Conservation (phyloP, 495 filamentous ascomycete species). For the Pyronema domesticum region DNA sequence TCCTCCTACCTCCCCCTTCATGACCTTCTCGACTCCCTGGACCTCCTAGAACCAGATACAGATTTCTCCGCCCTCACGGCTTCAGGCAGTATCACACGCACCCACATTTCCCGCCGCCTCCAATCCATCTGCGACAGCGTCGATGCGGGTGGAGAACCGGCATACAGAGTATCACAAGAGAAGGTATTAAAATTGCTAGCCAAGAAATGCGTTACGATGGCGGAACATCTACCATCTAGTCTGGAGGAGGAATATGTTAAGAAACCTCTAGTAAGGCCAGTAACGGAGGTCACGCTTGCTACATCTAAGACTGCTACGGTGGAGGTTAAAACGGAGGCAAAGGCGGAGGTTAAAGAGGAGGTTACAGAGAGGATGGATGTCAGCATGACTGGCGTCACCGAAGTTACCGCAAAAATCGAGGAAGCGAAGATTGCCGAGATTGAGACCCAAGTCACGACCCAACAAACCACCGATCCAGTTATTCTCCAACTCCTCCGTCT, state of each 20-base stretch:
- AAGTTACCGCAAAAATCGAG: conserved; percentile 10
- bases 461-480: neutral
- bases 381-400: conserved; percentile 14
- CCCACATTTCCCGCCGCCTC: conserved; percentile 35
- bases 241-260: conserved; percentile 73
- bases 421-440: neutral
- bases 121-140: conserved; percentile 50
- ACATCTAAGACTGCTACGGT: neutral
- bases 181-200: conserved; percentile 53
- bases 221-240: conserved; percentile 46
- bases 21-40: conserved; percentile 52
- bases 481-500: conserved; percentile 49
- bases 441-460: neutral
- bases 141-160: conserved; percentile 60
- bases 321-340: conserved; percentile 5
- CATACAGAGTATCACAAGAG: conserved; percentile 55
- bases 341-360: conserved; percentile 33
- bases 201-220: conserved; percentile 54
- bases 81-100: conserved; percentile 19
- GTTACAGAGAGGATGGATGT: conserved; percentile 43
- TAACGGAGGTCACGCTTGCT: neutral
- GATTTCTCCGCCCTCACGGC: conserved; percentile 7
- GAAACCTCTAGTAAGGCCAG: conserved; percentile 54
- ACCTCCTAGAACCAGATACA: neutral
- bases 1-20: conserved; percentile 57